Percentiles rank a stretch among this genome's conserved stretches.
These are phyloP conservation scores for Aspergillus diversus DNA, from an alignment of 495 filamentous ascomycete genomes.

Conservation along the genomic window DNA sequence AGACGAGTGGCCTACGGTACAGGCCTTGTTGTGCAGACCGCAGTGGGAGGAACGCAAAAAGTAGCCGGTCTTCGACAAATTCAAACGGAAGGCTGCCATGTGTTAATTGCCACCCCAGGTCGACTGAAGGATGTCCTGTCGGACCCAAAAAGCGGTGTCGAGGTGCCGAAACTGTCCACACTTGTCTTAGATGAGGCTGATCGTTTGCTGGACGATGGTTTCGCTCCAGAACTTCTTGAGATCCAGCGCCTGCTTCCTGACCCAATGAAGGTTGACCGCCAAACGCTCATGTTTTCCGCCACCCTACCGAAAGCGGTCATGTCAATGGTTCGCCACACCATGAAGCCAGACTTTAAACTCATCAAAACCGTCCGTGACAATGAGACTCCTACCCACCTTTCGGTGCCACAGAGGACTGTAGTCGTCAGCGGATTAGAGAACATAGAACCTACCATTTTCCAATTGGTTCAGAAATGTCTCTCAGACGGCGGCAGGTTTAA, in stretches of 20 bases:
- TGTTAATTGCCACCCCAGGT: constrained; percentile 90
- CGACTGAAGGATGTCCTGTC: constrained; percentile 83
- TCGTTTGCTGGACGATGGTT: constrained; percentile 87
- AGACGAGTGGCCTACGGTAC: constrained; percentile 67
- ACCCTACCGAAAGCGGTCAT: constrained; percentile 87
- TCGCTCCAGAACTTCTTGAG: constrained; percentile 72
- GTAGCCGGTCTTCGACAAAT: constrained; percentile 60
- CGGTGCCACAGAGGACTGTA: constrained; percentile 77
- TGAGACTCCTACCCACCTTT: constrained; percentile 81
- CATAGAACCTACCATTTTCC: constrained; percentile 71
- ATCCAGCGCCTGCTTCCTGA: constrained; percentile 72
- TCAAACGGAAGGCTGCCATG: constrained; percentile 76
- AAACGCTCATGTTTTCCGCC: constrained; percentile 93
- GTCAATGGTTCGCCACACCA: constrained; percentile 66
- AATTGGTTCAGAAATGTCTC: constrained; percentile 63
- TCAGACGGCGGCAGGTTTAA: constrained; percentile 71
- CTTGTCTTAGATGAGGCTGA: constrained; percentile 96
- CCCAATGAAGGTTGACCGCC: constrained; percentile 63
- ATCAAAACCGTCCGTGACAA: constrained; percentile 79
- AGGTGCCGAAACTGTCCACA: constrained; percentile 71
- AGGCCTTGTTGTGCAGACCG: constrained; percentile 76
- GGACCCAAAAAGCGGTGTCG: constrained; percentile 66
- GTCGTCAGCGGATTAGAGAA: constrained; percentile 72
- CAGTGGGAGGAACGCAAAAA: constrained; percentile 89
- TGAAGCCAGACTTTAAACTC: constrained; percentile 78